A percentile compares a stretch with the other conserved stretches of the same genome.
These are phyloP conservation scores for Sclerotinia sclerotiorum DNA, from an alignment of 2,329 filamentous ascomycete species.

Conservation along the genomic window DNA sequence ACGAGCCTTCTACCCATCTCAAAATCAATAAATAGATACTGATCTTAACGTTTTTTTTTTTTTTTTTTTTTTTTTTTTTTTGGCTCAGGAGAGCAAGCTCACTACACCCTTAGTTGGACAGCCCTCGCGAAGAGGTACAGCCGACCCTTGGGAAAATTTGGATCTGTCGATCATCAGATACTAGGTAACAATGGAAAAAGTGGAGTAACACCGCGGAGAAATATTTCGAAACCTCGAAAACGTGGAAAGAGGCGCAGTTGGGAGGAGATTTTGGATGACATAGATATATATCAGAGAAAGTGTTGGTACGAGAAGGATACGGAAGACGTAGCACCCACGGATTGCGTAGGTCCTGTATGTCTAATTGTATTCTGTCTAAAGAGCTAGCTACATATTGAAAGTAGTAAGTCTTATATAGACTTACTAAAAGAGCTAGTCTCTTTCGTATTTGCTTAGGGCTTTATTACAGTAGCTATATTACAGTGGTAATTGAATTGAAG, in stretches of 20 bases:
- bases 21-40: neutral
- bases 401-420: no score
- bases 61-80: no score
- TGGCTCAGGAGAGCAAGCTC: neutral
- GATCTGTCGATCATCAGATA: conserved; percentile 10
- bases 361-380: no score
- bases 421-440: no score
- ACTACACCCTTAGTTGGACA: neutral
- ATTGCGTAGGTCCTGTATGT: no score
- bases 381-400: no score
- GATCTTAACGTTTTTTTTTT: no score
- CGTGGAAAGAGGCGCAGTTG: neutral
- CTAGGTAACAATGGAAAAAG: neutral
- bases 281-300: conserved; percentile 4
- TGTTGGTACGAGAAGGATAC: no score
- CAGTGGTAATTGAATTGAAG: no score
- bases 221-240: neutral
- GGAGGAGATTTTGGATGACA: neutral
- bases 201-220: neutral
- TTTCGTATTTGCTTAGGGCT: no score
- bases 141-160: conserved; percentile 2
- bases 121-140: neutral
- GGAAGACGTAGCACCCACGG: no score
- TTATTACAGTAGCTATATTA: no score
- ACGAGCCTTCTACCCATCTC: neutral